Conservation (phyloP, 2,329 filamentous ascomycete genomes). For the Drechslera avenae region DNA sequence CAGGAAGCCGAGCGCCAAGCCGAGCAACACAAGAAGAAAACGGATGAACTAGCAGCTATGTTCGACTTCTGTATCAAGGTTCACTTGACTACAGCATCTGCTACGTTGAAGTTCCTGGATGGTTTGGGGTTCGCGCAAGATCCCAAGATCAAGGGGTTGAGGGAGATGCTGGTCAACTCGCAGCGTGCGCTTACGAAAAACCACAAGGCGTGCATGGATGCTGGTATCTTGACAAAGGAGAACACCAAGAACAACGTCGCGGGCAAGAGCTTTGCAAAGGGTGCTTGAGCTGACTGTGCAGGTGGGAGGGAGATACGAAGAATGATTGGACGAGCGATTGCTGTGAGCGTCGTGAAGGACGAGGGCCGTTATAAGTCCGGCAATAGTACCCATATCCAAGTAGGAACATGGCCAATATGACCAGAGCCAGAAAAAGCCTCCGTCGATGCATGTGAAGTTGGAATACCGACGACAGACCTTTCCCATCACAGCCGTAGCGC, state of each 20-base stretch:
- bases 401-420: background rate
- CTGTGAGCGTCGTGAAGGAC: too few species aligned
- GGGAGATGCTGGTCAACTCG: background rate
- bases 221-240: background rate
- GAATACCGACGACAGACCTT: constrained; percentile 5
- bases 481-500: constrained; percentile 12
- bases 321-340: too few species aligned
- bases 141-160: background rate
- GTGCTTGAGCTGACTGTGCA: too few species aligned
- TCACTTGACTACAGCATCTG: background rate
- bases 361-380: background rate
- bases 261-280: background rate
- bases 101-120: background rate
- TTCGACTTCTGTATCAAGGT: background rate
- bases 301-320: too few species aligned
- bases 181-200: background rate
- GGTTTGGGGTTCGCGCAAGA: background rate
- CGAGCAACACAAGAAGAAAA: background rate
- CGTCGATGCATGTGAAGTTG: constrained; percentile 13
- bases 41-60: background rate
- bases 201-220: background rate
- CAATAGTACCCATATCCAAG: background rate
- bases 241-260: background rate
- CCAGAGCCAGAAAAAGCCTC: background rate
- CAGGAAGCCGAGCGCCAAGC: background rate